phyloP scores from a whole-genome alignment of 768 basidiomycete genomes.

The Tricholoma sp. region DNA sequence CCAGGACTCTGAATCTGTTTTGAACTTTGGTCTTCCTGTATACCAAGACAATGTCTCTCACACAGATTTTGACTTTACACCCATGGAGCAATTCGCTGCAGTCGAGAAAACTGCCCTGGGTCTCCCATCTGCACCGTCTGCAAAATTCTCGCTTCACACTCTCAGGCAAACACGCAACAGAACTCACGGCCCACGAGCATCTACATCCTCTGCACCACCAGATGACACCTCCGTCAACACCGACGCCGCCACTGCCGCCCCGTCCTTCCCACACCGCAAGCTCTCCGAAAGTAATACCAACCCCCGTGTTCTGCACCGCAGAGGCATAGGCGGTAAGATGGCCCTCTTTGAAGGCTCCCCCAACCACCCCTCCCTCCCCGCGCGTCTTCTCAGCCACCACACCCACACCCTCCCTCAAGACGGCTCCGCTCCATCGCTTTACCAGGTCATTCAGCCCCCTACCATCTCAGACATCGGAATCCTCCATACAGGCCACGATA shows the following conservation, averaged over 20 bases:
- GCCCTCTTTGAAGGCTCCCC: conserved; percentile 77
- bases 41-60: conserved; percentile 60
- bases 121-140: conserved; percentile 37
- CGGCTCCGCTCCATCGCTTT: conserved; percentile 1
- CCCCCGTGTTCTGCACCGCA: conserved; percentile 55
- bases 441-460: background rate
- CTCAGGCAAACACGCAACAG: conserved; percentile 8
- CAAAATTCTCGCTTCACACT: conserved; percentile 32
- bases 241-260: conserved; percentile 6
- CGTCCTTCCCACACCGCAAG: conserved; percentile 56
- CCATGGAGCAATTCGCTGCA: conserved; percentile 73
- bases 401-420: conserved; percentile 2
- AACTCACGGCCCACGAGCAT: conserved; percentile 1
- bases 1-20: conserved; percentile 21
- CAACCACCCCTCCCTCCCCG: conserved; percentile 44
- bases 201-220: conserved; percentile 1
- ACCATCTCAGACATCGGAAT: conserved; percentile 20
- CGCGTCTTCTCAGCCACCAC: conserved; percentile 22
- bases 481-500: conserved; percentile 60
- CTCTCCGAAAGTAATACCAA: conserved; percentile 76
- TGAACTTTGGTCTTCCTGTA: conserved; percentile 48
- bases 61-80: conserved; percentile 64
- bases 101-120: conserved; percentile 67
- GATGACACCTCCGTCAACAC: background rate
- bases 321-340: conserved; percentile 73